Evolutionary conservation across 169 alveolate species (phyloP), one percentile per base, ranked within the genome.

Genomic region (Eimeria necatrix): DNA sequence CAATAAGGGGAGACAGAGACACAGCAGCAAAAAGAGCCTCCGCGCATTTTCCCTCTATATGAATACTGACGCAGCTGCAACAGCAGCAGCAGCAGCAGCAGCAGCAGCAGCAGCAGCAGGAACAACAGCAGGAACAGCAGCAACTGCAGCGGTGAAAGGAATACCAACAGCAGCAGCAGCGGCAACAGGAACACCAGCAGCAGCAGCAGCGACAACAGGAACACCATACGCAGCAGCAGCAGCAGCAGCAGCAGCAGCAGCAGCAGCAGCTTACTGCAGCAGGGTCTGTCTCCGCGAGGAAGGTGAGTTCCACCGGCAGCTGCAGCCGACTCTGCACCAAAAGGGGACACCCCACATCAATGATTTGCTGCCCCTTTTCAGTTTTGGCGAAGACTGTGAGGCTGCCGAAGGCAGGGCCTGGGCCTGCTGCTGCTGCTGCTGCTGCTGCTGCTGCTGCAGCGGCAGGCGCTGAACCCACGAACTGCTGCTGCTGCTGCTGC

Each of bases 261-360:
- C 80, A 70, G 80, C 80, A 3, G 9, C 46, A 2, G 26, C 94
- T 68, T 32, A 88, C 94, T 56, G 94, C 61, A 2, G 87, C 59
- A 9, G 94, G 71, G 56, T 88, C 86, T n/a, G 94, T 49, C 56
- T 88, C 94, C 0, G 94, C 94, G 4, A 88, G 86, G 86, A 88
- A 88, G 86, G 70, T 68, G 32, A 88, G 71, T 49, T 88, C 94
- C 12, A 88, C 74, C 14, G 94, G 94, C 49, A 70, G n/a, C 9
- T 22, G 64, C 61, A 88, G 94, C 14, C 26, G 48, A 32, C 94
- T 88, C 59, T 74, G 53, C 16, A 88, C 70, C 4, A 85, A n/a
- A 53, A 88, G 59, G 53, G 94, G 94, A 24, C 94, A 70, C 48
- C 86, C 94, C 46, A 88, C n/a, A 8, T 52, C 60, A 1, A 88